Percentiles rank a stretch among this genome's conserved stretches.
Evolutionary conservation across 2,329 filamentous ascomycete species (phyloP).

Genomic region (Pleomassaria siparia): DNA sequence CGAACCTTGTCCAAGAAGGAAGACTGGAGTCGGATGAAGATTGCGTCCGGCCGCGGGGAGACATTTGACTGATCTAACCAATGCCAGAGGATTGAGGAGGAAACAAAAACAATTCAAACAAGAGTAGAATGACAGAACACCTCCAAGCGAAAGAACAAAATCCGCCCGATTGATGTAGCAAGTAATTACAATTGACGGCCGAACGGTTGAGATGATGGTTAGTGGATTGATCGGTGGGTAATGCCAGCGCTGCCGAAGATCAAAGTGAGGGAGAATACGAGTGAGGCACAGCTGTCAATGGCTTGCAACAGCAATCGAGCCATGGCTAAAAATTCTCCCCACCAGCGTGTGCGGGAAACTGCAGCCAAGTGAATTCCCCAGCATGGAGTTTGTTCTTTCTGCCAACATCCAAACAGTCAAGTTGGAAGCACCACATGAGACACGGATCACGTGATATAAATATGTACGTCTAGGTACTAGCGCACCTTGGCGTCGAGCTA

Average conservation of each 20-base stretch:
- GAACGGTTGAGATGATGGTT: not conserved
- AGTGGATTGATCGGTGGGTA: not conserved
- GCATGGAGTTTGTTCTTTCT: no score
- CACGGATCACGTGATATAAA: not conserved
- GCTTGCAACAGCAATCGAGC: not conserved
- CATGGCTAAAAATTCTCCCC: not conserved
- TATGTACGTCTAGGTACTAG: not conserved
- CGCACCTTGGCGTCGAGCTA: not conserved
- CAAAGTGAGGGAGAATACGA: not conserved
- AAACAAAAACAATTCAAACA: not conserved
- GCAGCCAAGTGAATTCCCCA: not conserved
- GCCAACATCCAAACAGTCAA: no score
- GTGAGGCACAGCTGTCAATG: not conserved
- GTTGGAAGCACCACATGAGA: no score
- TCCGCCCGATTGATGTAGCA: no score
- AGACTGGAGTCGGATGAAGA: not conserved
- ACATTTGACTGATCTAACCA: not conserved
- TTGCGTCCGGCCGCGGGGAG: not conserved
- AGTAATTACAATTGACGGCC: not conserved
- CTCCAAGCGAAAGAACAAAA: not conserved
- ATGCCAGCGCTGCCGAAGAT: not conserved
- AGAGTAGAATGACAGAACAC: not conserved
- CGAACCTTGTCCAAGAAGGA: constrained; percentile 8
- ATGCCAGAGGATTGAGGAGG: not conserved
- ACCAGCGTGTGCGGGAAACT: not conserved